Evolutionary conservation across 2,329 filamentous ascomycete species (phyloP), one percentile per base, ranked within the genome.

Genomic region (Sporothrix pseudoabietina): DNA sequence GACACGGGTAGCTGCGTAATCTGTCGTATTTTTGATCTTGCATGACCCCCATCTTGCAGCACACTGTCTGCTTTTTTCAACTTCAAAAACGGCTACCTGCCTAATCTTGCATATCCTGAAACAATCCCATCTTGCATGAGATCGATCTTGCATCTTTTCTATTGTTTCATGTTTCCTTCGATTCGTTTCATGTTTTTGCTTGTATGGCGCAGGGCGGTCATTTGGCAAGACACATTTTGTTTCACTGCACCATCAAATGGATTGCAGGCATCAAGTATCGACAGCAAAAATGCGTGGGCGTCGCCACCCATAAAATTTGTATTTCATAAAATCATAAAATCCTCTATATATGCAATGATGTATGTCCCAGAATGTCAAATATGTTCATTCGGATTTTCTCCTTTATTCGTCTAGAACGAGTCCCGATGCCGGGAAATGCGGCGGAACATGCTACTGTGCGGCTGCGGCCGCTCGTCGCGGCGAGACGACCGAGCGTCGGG

Each of bases 61-160:
- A 19, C 2, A 57, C 16, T 9, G 12, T 19, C 44, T 2, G 19
- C 3, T 49, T 49, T 49, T 54, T 39, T 12, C 57, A 39, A 26
- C 16, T 12, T 44, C 63, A 66, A 55, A 68, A 30, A 35, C 26
- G 44, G 65, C 8, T 35, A 35, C 41, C 49, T 72, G 71, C 63
- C 71, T 52, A 61, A 72, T 72, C 71, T 68, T 72, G 71, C 71
- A 68, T 65, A 41, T n/a, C 19, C 16, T 8, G 14, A 16, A 49
- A 16, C 14, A 41, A 16, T 32, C 8, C 30, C 26, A 69, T 72
- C 52, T 59, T 47, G 71, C 71, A 72, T 12, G 0, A 3, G 10
- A 6, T 22, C n/a, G 16, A 32, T 19, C 30, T 39, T 41, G 63
- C 52, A 54, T 65, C 32, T 32, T 26, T 14, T 5, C 26, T 16